Evolutionary conservation across 2,329 filamentous ascomycete genomes (phyloP).

Genomic region (Dothideomycetes sp.): DNA sequence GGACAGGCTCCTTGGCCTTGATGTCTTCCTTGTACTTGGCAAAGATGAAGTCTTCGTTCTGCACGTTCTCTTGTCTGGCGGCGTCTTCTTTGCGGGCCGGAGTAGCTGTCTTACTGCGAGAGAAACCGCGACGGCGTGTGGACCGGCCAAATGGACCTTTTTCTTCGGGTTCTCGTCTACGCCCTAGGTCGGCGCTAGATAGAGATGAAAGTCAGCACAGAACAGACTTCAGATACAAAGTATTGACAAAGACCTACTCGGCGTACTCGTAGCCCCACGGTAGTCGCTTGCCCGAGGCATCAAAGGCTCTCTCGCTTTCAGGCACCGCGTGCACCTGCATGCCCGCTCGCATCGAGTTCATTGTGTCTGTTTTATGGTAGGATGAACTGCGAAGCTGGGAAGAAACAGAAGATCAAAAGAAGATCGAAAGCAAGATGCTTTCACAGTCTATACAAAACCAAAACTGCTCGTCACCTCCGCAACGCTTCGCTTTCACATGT

Average conservation of each 20-base stretch:
- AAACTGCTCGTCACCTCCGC: no score
- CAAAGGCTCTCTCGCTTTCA: constrained; percentile 51
- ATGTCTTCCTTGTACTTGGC: constrained; percentile 22
- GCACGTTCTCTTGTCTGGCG: constrained; percentile 34
- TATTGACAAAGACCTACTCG: constrained; percentile 40
- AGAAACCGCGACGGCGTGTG: constrained; percentile 33
- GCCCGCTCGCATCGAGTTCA: constrained; percentile 21
- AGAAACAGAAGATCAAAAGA: no score
- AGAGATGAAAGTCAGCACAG: no score
- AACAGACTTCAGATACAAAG: no score
- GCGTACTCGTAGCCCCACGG: constrained; percentile 57
- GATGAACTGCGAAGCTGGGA: no score
- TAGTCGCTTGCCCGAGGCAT: constrained; percentile 48
- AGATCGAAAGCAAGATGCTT: no score
- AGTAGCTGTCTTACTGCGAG: constrained; percentile 46
- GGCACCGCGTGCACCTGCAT: constrained; percentile 61
- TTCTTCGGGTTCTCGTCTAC: constrained; percentile 45
- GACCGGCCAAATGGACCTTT: constrained; percentile 53
- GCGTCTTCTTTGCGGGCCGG: constrained; percentile 50
- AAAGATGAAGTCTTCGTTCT: constrained; percentile 41
- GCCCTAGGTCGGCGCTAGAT: constrained; percentile 13
- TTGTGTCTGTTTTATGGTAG: no score
- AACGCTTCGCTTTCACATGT: no score
- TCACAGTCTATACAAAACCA: no score
- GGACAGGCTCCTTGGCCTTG: constrained; percentile 16